Conservation (phyloP, 768 basidiomycete species). For the Suillus subluteus region DNA sequence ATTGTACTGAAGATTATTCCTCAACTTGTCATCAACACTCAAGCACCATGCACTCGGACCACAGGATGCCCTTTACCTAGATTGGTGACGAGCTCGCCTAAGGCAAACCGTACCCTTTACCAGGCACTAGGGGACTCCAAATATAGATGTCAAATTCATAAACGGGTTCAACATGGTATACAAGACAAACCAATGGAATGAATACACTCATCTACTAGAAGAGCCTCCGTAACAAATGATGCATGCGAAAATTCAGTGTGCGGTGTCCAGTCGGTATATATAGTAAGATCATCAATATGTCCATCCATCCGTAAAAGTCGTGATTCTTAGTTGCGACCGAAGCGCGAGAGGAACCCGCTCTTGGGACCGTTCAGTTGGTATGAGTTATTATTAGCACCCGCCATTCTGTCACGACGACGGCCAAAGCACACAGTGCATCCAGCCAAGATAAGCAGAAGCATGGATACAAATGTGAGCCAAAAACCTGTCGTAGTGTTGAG, state of each 20-base stretch:
- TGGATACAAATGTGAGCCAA: slow-evolving; percentile 72
- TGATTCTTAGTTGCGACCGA: slow-evolving; percentile 39
- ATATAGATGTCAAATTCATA: slow-evolving; percentile 1
- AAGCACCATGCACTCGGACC: neutral
- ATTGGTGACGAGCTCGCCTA: no score
- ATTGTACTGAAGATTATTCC: neutral
- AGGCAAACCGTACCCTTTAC: neutral
- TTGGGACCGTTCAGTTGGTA: slow-evolving; percentile 29
- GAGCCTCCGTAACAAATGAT: neutral
- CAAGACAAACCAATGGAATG: neutral
- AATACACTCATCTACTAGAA: neutral
- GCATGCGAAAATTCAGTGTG: neutral
- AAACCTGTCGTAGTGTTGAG: slow-evolving; percentile 48
- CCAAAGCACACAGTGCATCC: slow-evolving; percentile 76
- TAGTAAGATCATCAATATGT: neutral
- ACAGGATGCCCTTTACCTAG: no score
- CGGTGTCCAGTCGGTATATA: slow-evolving; percentile 1
- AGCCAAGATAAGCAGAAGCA: slow-evolving; percentile 65
- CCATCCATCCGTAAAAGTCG: neutral
- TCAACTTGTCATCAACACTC: neutral
- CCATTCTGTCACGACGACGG: slow-evolving; percentile 57
- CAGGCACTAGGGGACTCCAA: neutral
- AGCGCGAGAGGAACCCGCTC: slow-evolving; percentile 36
- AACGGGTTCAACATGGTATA: neutral
- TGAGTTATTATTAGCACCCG: slow-evolving; percentile 35